Conservation (phyloP, 495 filamentous ascomycete species). For the Xylaria acuta region DNA sequence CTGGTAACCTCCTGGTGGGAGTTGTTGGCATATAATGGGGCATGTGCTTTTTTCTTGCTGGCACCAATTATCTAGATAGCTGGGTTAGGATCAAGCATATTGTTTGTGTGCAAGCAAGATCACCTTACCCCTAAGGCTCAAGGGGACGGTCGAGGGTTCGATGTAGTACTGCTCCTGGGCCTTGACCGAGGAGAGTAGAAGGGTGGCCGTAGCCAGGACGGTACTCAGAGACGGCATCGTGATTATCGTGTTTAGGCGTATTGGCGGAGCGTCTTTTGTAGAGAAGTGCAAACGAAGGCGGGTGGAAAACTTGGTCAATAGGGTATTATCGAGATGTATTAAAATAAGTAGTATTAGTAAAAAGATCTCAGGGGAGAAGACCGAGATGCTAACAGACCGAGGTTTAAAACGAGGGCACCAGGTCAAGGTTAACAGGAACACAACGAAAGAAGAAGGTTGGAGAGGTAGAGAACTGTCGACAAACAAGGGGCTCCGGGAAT, state of each 20-base stretch:
- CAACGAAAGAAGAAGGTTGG: conserved; percentile 25
- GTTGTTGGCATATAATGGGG: conserved; percentile 80
- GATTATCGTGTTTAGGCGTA: conserved; percentile 14
- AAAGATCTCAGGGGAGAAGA: conserved; percentile 2
- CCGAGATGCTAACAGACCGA: not conserved
- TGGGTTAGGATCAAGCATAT: conserved; percentile 33
- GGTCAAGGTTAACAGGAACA: conserved; percentile 17
- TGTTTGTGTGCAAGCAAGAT: conserved; percentile 15
- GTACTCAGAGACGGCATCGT: conserved; percentile 55
- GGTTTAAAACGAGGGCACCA: conserved; percentile 19
- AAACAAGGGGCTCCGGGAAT: conserved; percentile 18
- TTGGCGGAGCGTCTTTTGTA: not conserved
- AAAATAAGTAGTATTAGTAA: conserved; percentile 28
- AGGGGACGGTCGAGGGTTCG: conserved; percentile 28
- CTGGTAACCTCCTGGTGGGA: conserved; percentile 55
- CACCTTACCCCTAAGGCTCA: conserved; percentile 48
- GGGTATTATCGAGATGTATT: conserved; percentile 29
- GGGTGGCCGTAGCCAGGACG: conserved; percentile 53
- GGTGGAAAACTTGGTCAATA: not conserved
- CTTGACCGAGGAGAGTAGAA: conserved; percentile 46
- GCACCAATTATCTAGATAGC: conserved; percentile 70
- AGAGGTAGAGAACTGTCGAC: conserved; percentile 1
- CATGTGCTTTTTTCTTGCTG: conserved; percentile 68
- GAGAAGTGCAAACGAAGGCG: conserved; percentile 16
- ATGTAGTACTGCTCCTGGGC: conserved; percentile 59